Evolutionary conservation across 192 early-diverging fungal genomes (phyloP), one percentile per base, ranked within the genome.

Genomic region (Backusella sp.): DNA sequence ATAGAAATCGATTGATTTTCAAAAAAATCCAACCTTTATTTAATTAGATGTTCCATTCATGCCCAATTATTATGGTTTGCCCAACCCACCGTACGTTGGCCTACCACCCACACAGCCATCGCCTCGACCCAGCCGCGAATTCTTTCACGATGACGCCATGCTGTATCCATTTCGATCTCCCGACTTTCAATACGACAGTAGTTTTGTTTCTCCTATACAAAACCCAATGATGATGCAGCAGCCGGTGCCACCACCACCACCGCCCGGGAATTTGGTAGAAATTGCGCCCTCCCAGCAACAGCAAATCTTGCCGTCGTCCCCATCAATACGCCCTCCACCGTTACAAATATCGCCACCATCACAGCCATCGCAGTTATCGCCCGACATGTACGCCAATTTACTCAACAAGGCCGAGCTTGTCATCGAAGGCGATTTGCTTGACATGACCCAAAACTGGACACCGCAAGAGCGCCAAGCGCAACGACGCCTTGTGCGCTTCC

Each of bases 401-500:
- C 80, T 92, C 9, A 89, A 92, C 83, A 92, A 92, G 82, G 91
- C 91, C n/a, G 89, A 87, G 62, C 77, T 92, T 35, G 84, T 87
- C 70, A 88, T 91, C 72, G 83, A 86, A 56, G 90, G 84, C 72
- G 84, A 92, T 74, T 77, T 92, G 49, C 87, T 91, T 26, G 83
- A 83, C 66, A 91, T 91, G 89, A 81, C 87, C 0, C 46, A 66
- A 37, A 87, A 90, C 71, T 93, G 92, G 92, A 77, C 87, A 0
- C 74, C 84, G 2, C 87, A 91, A 35, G 92, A 94, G 67, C 84
- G 82, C 69, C 84, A 87, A 65, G 80, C 80, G 32, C 87, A 88
- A 11, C 86, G 92, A 3, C 87, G 91, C 1, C 76, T 94, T 12
- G 91, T 92, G 26, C 90, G 91, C 80, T 92, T 94, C 76, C 90